Percentiles rank a stretch among this genome's conserved stretches.
Conservation (phyloP, 805 yeast species). For the Suhomyces pyralidae region DNA sequence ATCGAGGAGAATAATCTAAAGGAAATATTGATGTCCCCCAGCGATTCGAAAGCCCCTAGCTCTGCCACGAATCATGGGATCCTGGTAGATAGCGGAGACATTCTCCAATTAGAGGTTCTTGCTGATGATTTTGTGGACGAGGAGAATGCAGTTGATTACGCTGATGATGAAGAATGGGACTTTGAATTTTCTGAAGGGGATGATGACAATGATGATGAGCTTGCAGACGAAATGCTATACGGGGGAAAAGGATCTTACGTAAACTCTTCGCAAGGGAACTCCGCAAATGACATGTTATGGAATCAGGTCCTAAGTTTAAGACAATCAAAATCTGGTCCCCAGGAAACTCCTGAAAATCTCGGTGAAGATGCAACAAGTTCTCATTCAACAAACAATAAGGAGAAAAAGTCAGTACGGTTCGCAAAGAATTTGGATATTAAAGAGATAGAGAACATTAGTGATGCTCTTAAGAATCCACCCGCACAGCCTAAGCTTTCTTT, state of each 20-base stretch:
- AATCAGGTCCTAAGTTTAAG: conserved; percentile 34
- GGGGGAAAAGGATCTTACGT: conserved; percentile 11
- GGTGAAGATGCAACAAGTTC: neutral
- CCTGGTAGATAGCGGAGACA: conserved; percentile 40
- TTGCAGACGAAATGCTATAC: conserved; percentile 30
- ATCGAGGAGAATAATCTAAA: conserved; percentile 13
- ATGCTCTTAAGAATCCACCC: conserved; percentile 35
- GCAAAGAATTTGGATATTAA: conserved; percentile 53
- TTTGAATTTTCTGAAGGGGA: conserved; percentile 33
- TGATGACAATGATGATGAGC: conserved; percentile 16
- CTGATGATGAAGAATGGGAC: conserved; percentile 38
- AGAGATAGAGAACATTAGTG: conserved; percentile 57
- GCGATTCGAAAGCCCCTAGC: conserved; percentile 8
- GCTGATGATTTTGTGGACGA: conserved; percentile 46
- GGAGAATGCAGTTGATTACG: conserved; percentile 15
- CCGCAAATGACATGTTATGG: conserved; percentile 29
- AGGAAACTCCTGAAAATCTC: neutral
- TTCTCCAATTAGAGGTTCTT: conserved; percentile 51
- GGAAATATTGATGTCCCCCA: conserved; percentile 5
- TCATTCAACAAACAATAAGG: neutral
- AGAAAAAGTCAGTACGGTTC: conserved; percentile 50
- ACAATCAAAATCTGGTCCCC: conserved; percentile 9
- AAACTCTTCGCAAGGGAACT: neutral
- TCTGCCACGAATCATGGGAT: conserved; percentile 15
- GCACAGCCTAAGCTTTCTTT: conserved; percentile 7